phyloP scores from a whole-genome alignment of 768 basidiomycete genomes.

The Gymnopilus junonius region DNA sequence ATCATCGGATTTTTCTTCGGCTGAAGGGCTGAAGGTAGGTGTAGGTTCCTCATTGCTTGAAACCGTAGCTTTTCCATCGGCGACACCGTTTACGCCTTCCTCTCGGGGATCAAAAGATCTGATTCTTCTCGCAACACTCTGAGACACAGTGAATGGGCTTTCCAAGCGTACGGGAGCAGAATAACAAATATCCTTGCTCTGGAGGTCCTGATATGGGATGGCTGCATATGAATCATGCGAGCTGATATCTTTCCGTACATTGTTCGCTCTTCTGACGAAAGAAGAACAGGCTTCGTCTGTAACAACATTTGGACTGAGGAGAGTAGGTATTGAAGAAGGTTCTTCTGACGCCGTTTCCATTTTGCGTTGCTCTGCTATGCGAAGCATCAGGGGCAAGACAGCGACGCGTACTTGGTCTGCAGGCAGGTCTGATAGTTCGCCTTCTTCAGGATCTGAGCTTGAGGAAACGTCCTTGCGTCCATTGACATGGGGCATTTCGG shows the following conservation, averaged over 20 bases:
- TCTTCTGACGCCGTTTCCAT: conserved; percentile 1
- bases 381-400: conserved; percentile 21
- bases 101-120: neutral
- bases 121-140: neutral
- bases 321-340: neutral
- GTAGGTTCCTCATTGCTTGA: neutral
- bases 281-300: conserved; percentile 29
- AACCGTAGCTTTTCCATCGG: neutral
- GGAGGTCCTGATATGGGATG: neutral
- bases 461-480: neutral
- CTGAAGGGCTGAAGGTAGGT: neutral
- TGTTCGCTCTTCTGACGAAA: conserved; percentile 23
- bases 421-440: conserved; percentile 6
- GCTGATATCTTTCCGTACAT: conserved; percentile 16
- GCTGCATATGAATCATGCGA: neutral
- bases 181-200: neutral
- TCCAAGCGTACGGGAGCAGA: neutral
- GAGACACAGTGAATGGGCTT: neutral
- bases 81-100: neutral
- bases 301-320: conserved; percentile 20
- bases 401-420: conserved; percentile 17
- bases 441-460: conserved; percentile 10
- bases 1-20: no score
- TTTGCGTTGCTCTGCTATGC: conserved; percentile 16
- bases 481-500: neutral